A percentile compares a stretch with the other conserved stretches of the same genome.
These are phyloP conservation scores for Colletotrichum sp. DNA, from an alignment of 2,329 filamentous ascomycete species.

Conservation along the genomic window DNA sequence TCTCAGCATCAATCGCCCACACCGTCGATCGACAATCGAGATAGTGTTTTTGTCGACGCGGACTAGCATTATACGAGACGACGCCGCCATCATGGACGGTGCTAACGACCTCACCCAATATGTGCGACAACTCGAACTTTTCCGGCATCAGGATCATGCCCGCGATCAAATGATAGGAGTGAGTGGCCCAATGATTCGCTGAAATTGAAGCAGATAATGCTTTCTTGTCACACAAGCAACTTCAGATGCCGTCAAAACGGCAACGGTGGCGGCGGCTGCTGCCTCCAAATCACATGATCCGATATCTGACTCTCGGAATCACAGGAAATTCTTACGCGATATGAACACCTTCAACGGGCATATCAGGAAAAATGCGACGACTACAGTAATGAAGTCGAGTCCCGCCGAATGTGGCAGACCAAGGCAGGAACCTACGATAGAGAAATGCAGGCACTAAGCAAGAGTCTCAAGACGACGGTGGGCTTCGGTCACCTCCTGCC, in stretches of 20 bases:
- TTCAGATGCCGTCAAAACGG: background rate
- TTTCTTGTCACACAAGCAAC: background rate
- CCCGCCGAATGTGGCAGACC: slow-evolving; percentile 24
- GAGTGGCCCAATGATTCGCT: background rate
- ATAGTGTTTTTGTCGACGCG: background rate
- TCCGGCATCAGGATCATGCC: slow-evolving; percentile 6
- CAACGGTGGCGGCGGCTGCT: background rate
- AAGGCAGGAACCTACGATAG: slow-evolving; percentile 10
- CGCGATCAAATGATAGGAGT: slow-evolving; percentile 21
- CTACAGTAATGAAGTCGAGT: slow-evolving; percentile 25
- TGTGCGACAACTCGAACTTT: slow-evolving; percentile 9
- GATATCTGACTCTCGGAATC: background rate
- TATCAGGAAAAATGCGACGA: slow-evolving; percentile 23
- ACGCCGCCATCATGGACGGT: background rate
- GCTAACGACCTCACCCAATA: background rate
- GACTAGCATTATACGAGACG: background rate
- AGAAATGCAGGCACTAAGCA: slow-evolving; percentile 11
- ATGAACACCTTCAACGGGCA: background rate
- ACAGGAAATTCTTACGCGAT: slow-evolving; percentile 6
- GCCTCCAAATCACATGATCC: background rate
- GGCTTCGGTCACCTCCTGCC: background rate
- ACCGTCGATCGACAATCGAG: background rate
- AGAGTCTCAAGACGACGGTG: slow-evolving; percentile 13
- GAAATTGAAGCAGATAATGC: background rate
- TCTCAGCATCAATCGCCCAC: background rate